Percentiles rank a stretch among this genome's conserved stretches.
phyloP scores from a whole-genome alignment of 306 rosid genomes.

The Corylus heterophylla region DNA sequence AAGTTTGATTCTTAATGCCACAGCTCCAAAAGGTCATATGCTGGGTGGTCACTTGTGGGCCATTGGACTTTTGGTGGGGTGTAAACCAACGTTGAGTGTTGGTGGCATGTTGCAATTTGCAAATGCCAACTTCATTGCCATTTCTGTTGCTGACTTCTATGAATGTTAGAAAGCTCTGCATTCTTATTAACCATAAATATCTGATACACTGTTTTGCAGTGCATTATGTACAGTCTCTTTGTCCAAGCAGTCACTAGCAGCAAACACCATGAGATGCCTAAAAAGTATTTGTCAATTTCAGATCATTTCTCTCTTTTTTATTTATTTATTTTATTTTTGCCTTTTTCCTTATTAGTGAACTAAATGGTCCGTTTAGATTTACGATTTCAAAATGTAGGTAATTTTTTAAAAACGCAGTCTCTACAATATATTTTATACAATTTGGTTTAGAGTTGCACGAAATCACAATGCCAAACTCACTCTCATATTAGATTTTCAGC shows the following conservation, averaged over 20 bases:
- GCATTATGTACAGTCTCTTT: background rate
- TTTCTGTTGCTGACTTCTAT: background rate
- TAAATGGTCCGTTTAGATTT: no score
- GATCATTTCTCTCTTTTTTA: background rate
- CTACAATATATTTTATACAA: no score
- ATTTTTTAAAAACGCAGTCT: no score
- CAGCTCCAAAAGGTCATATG: background rate
- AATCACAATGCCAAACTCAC: no score
- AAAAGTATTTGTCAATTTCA: background rate
- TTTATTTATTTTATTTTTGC: no score
- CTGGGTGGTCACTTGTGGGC: conserved; percentile 13
- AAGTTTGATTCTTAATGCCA: background rate
- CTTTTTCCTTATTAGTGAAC: no score
- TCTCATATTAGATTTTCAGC: background rate
- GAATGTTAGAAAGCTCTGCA: no score
- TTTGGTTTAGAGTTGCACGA: no score
- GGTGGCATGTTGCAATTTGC: background rate
- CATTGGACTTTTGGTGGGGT: background rate
- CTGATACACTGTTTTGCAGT: no score
- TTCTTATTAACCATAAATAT: no score
- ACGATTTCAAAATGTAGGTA: no score
- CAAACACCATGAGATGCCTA: background rate
- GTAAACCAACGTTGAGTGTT: background rate
- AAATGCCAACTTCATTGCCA: background rate
- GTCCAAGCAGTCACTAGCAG: background rate